A percentile compares a stretch with the other conserved stretches of the same genome.
Conservation (phyloP, 2,329 filamentous ascomycete species). For the Sporothrix sp. region DNA sequence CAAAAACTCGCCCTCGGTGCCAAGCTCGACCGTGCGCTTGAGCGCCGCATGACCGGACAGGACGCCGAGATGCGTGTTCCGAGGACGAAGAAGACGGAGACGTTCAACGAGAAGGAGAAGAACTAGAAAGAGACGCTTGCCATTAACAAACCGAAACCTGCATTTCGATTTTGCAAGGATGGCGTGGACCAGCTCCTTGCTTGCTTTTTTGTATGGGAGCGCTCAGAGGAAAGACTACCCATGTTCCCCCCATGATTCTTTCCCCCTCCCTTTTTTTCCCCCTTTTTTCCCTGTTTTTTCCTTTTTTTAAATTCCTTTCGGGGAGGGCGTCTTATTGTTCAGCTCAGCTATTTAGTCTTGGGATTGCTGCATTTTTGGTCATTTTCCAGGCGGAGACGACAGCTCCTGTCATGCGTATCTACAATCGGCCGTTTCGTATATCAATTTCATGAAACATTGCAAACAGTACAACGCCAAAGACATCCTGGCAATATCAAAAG, state of each 20-base stretch:
- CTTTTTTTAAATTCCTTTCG: not conserved
- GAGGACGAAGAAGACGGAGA: conserved; percentile 21
- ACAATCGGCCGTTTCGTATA: not conserved
- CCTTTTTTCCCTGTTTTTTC: no score
- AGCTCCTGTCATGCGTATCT: not conserved
- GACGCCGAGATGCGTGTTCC: conserved; percentile 70
- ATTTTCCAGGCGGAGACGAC: not conserved
- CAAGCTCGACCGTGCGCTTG: conserved; percentile 81
- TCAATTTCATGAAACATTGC: not conserved
- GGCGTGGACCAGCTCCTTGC: no score
- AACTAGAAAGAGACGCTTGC: no score
- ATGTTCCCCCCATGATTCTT: no score
- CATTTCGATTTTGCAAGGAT: no score
- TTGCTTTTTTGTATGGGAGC: no score
- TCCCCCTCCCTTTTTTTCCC: no score
- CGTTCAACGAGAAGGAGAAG: conserved; percentile 29
- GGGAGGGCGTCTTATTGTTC: no score
- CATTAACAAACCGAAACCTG: no score
- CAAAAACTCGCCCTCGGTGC: conserved; percentile 81
- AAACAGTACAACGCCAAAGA: no score
- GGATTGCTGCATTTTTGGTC: not conserved
- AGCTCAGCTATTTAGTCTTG: not conserved
- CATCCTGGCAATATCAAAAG: no score
- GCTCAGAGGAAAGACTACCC: no score
- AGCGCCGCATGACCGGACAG: conserved; percentile 76